phyloP scores from a whole-genome alignment of 352 stramenopile species.

The Globisporangium cederbergense region DNA sequence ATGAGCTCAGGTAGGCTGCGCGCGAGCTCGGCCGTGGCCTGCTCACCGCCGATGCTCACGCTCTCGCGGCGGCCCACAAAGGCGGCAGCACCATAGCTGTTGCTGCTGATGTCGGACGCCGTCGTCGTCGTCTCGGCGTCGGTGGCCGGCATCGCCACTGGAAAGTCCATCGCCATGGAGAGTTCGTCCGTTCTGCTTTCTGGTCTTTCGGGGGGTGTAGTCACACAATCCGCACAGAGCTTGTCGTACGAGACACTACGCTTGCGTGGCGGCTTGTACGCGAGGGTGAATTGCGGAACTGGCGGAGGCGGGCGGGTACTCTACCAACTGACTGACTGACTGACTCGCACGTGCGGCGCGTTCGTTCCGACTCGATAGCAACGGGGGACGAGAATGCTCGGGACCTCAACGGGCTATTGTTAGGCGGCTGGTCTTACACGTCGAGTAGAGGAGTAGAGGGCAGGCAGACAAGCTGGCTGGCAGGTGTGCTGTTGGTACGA shows the following conservation, averaged over 20 bases:
- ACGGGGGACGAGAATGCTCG: neutral
- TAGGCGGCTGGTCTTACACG: neutral
- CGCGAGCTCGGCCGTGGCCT: conserved; percentile 39
- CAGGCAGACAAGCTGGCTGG: neutral
- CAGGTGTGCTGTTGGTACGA: neutral
- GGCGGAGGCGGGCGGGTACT: neutral
- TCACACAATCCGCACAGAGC: too few species aligned
- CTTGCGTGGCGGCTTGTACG: neutral
- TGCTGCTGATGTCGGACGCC: neutral
- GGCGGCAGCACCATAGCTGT: neutral
- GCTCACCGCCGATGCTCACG: conserved; percentile 22
- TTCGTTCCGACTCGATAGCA: neutral
- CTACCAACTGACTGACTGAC: neutral
- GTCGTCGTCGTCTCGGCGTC: neutral
- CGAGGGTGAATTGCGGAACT: neutral
- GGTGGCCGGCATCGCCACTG: neutral
- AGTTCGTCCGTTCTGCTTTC: too few species aligned
- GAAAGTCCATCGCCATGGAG: conserved; percentile 8
- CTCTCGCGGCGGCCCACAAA: conserved; percentile 20
- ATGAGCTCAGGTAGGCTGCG: conserved; percentile 64
- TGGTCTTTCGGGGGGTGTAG: too few species aligned
- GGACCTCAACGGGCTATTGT: too few species aligned
- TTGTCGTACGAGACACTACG: too few species aligned
- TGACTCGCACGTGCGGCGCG: neutral
- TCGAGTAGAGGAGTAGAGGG: neutral